These are phyloP conservation scores for Aspergillus sp. DNA, from an alignment of 2,329 filamentous ascomycete species.

Conservation along the genomic window DNA sequence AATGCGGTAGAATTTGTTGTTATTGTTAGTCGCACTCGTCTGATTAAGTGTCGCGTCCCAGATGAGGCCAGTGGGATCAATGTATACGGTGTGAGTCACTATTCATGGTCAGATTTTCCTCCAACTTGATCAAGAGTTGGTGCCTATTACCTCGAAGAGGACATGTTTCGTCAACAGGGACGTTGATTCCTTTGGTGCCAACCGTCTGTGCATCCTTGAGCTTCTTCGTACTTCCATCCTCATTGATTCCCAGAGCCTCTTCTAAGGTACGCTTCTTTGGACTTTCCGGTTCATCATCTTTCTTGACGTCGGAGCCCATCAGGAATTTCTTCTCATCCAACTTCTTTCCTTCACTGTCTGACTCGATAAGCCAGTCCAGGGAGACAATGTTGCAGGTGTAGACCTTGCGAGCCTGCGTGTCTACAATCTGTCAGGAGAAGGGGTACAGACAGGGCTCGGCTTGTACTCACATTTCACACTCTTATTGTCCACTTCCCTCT, in stretches of 20 bases:
- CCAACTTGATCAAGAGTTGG: neutral
- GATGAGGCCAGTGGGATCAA: conserved; percentile 67
- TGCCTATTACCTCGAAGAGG: neutral
- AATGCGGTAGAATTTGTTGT: conserved; percentile 81
- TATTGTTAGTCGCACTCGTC: conserved; percentile 69
- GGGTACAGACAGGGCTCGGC: conserved; percentile 36
- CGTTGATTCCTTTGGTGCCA: conserved; percentile 43
- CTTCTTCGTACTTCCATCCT: conserved; percentile 34
- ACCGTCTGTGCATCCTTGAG: conserved; percentile 50
- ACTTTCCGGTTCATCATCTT: conserved; percentile 29
- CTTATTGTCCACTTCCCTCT: conserved; percentile 40
- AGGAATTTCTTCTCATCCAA: conserved; percentile 44
- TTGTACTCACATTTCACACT: conserved; percentile 37
- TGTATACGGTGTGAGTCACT: conserved; percentile 56
- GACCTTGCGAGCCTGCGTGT: conserved; percentile 49
- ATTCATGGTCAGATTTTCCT: neutral
- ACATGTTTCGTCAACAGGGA: conserved; percentile 51
- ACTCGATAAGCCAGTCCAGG: conserved; percentile 65
- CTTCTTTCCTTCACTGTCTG: conserved; percentile 46
- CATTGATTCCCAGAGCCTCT: conserved; percentile 24
- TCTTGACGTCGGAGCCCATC: conserved; percentile 23
- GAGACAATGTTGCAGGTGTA: conserved; percentile 58
- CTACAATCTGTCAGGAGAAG: conserved; percentile 39
- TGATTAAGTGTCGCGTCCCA: conserved; percentile 81
- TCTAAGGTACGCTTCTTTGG: conserved; percentile 33